Evolutionary conservation across 2,329 filamentous ascomycete species (phyloP).

Genomic region (Thielaviopsis punctulata): DNA sequence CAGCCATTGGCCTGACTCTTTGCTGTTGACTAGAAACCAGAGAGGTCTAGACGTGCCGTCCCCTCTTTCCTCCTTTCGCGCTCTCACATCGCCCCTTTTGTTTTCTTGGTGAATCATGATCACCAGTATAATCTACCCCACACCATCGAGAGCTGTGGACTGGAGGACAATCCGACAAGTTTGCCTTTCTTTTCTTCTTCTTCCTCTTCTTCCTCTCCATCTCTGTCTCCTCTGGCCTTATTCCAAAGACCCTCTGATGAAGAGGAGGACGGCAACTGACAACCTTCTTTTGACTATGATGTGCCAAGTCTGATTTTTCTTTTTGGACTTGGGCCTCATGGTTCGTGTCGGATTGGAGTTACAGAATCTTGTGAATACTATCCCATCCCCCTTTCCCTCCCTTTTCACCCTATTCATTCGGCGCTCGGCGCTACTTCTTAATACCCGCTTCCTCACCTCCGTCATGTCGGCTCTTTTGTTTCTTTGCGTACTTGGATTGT

Average conservation of each 20-base stretch:
- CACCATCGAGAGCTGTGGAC: not conserved
- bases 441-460: not conserved
- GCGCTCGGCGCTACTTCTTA: not conserved
- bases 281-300: not conserved
- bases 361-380: not conserved
- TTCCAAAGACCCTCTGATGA: not conserved
- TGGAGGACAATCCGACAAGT: not conserved
- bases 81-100: not conserved
- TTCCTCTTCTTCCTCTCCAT: not conserved
- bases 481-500: not conserved
- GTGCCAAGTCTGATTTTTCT: not conserved
- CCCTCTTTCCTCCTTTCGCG: not conserved
- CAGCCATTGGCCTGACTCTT: not conserved
- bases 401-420: not conserved
- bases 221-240: not conserved
- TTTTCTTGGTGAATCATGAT: not conserved
- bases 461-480: not conserved
- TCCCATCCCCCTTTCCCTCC: too few relatives aligned
- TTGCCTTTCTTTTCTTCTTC: not conserved
- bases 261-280: not conserved
- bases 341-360: not conserved
- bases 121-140: not conserved
- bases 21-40: not conserved
- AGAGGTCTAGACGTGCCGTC: not conserved
- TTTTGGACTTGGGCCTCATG: not conserved